Evolutionary conservation across 1,284 basidiomycete species (phyloP).

Genomic region (Macrocystidia cucumis): DNA sequence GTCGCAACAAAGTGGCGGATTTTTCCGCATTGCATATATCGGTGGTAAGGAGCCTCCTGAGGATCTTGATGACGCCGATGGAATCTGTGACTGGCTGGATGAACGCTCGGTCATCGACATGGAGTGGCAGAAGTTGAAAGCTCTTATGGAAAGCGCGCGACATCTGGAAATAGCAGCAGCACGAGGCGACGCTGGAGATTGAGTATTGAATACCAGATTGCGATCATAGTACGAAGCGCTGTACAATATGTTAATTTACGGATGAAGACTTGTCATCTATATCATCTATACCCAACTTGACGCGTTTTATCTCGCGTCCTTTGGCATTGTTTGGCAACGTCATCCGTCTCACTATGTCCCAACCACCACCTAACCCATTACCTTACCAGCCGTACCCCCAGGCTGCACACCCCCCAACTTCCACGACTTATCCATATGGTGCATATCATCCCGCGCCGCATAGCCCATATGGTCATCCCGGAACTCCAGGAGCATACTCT

Average conservation of each 20-base stretch:
- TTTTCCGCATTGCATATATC: slow-evolving; percentile 48
- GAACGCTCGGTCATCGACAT: slow-evolving; percentile 56
- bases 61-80: slow-evolving; percentile 64
- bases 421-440: slow-evolving; percentile 46
- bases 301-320: no score
- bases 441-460: slow-evolving; percentile 33
- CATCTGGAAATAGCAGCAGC: slow-evolving; percentile 47
- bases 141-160: slow-evolving; percentile 65
- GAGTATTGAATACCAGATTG: no score
- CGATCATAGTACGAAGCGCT: no score
- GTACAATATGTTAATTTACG: background rate
- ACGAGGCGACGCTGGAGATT: slow-evolving; percentile 34
- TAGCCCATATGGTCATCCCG: slow-evolving; percentile 23
- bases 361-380: no score
- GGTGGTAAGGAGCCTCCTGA: slow-evolving; percentile 49
- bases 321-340: background rate
- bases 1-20: slow-evolving; percentile 28
- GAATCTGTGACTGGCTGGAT: slow-evolving; percentile 78
- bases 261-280: no score
- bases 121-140: slow-evolving; percentile 61
- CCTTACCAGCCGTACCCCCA: no score
- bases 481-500: slow-evolving; percentile 35
- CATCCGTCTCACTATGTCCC: background rate
- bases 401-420: slow-evolving; percentile 27
- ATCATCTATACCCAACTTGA: no score